Evolutionary conservation across 2,329 filamentous ascomycete genomes (phyloP), one percentile per base, ranked within the genome.

Genomic region (Fusarium sp.): DNA sequence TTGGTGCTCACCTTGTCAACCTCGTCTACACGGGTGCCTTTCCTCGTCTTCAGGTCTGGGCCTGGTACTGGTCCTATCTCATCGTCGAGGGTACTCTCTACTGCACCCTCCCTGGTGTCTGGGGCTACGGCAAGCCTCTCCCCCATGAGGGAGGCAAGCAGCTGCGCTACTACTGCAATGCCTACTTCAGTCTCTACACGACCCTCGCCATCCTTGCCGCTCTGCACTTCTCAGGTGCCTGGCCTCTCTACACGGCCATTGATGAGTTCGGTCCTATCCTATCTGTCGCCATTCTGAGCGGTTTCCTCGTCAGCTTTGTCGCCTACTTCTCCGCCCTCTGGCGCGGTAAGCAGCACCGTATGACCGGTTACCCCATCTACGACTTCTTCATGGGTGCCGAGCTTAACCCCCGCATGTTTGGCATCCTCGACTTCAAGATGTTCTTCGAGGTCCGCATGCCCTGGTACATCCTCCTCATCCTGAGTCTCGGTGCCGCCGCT

Each of bases 331-430:
- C 95, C 18, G 95, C 96, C 35, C 83, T 96, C 66, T 86, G 86
- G 72, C 93, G 97, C 68, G 95, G 95, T 65, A 92, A 92, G 59
- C 89, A 97, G 80, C 95, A 98, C 83, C 93, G 96, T 73, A 98
- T 98, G 95, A 97, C 95, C 8, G 95, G 94, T 25, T 90, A 92
- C 79, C 90, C 89, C 38, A 89, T 97, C 81, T 97, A 97, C 81
- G 95, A 97, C 84, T 97, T 97, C 86, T 97, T 97, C 87, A 95
- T 97, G 90, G 95, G 95, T 45, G 93, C 94, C 6, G 95, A 97
- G 85, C 87, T 97, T 66, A 97, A 97, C 86, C 95, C 95, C 1
- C 90, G 95, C 71, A 90, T 98, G 87, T 96, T 95, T 80, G 93
- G 93, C 33, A 93, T 95, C 76, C 86, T 97, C 63, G 95, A 97